Evolutionary conservation across 345 rosid species (phyloP).

Genomic region (Pistacia vera): DNA sequence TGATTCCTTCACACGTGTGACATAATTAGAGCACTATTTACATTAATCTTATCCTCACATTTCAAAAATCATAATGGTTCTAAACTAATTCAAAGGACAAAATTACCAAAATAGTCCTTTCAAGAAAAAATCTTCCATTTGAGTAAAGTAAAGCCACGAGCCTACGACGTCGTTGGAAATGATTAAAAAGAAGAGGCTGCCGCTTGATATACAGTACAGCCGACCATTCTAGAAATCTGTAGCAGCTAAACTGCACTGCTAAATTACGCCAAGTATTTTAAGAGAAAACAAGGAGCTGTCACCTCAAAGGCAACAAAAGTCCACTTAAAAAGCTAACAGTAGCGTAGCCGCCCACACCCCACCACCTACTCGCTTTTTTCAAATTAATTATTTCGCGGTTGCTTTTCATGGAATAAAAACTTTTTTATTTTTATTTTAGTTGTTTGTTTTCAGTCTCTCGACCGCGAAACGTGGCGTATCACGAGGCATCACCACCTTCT

Average conservation of each 20-base stretch:
- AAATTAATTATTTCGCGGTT: constrained; percentile 17
- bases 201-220: not conserved
- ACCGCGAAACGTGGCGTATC: constrained; percentile 30
- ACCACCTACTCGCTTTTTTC: not conserved
- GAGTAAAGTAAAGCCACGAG: no score
- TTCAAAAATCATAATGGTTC: no score
- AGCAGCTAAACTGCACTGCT: constrained; percentile 6
- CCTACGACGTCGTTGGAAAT: no score
- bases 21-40: no score
- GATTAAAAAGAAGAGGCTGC: not conserved
- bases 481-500: constrained; percentile 14
- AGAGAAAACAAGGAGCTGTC: constrained; percentile 14
- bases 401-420: not conserved
- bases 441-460: not conserved
- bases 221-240: constrained; percentile 10
- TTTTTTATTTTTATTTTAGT: not conserved
- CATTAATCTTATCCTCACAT: no score
- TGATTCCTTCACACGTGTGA: no score
- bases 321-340: constrained; percentile 26
- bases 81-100: no score
- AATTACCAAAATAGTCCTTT: no score
- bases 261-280: not conserved
- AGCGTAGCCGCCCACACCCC: constrained; percentile 35
- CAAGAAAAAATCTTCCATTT: no score
- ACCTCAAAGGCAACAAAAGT: constrained; percentile 27